Evolutionary conservation across 495 filamentous ascomycete genomes (phyloP), one percentile per base, ranked within the genome.

Genomic region (Polyplosphaeria fusca): DNA sequence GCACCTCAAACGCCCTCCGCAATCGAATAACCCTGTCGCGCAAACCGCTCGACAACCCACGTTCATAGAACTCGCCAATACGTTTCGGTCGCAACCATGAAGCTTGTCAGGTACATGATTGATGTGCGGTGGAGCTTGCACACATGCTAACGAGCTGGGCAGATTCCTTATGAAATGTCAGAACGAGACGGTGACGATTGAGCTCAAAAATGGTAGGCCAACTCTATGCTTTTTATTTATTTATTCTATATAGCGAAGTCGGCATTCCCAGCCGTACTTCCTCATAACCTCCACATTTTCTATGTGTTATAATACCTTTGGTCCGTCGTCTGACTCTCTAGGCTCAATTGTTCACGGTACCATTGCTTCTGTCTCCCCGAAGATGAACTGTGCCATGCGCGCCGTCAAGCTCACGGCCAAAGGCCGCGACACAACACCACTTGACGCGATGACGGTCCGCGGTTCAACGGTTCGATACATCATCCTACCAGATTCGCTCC

Each of bases 81-180:
- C 9, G 38, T n/a, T n/a, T n/a, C n/a, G n/a, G 4, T 41, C 43
- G 68, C 46, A 78, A 88, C 67, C 61, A 97, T 97, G 92, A 97
- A 97, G 87, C 87, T 97, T 75, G 92, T 97, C 73, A 87, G 91
- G 92, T 96, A 85, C 78, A 84, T 75, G n/a, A n/a, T n/a, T 57
- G 30, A 39, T 52, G 55, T 55, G 30, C 52, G 44, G 40, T 62
- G 24, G 22, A 16, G 11, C 45, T 4, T 55, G 50, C 45, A 48
- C 55, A 71, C n/a, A n/a, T n/a, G 65, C 60, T 70, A 70, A 68
- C 60, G 55, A 63, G 65, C 67, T 67, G 71, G 68, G 71, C 71
- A 97, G 93, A 64, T 97, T 98, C 71, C 76, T 98, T 50, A 96
- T 97, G 93, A 98, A 97, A 80, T 95, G 90, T 72, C 82, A 84